Conservation (phyloP, 1,139 yeast genomes). For the Schizosaccharomyces versatilis region DNA sequence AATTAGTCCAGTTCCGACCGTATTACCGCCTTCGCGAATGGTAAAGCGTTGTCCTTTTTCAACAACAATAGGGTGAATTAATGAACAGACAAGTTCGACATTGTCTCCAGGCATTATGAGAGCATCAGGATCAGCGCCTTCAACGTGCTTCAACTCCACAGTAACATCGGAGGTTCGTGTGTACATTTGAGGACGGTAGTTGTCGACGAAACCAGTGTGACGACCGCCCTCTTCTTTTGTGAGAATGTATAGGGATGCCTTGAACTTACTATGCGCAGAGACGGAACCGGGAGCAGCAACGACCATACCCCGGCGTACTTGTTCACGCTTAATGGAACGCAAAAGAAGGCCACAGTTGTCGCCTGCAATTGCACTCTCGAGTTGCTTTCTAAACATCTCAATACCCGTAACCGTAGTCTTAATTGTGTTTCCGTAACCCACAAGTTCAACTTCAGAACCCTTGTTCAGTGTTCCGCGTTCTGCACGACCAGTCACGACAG, state of each 20-base stretch:
- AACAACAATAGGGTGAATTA: slow-evolving; percentile 78
- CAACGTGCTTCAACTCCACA: slow-evolving; percentile 77
- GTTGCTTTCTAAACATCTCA: slow-evolving; percentile 97
- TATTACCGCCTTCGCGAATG: slow-evolving; percentile 98
- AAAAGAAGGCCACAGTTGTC: slow-evolving; percentile 94
- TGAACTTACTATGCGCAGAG: slow-evolving; percentile 80
- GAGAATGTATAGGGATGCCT: slow-evolving; percentile 79
- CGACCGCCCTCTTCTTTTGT: slow-evolving; percentile 99
- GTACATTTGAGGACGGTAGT: slow-evolving; percentile 95
- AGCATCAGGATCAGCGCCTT: slow-evolving; percentile 35
- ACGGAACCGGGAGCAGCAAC: slow-evolving; percentile 81
- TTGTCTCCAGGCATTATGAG: slow-evolving; percentile 98
- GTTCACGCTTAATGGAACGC: slow-evolving; percentile 97
- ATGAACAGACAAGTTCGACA: slow-evolving; percentile 82
- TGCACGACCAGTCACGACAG: slow-evolving; percentile 96
- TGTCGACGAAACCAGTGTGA: slow-evolving; percentile 88
- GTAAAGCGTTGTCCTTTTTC: slow-evolving; percentile 96
- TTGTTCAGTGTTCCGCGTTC: slow-evolving; percentile 93
- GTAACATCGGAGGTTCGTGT: slow-evolving; percentile 93
- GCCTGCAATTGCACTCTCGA: slow-evolving; percentile 94
- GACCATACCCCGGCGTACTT: slow-evolving; percentile 93
- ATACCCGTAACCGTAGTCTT: slow-evolving; percentile 94
- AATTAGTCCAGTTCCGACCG: slow-evolving; percentile 95
- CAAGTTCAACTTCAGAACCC: slow-evolving; percentile 96
- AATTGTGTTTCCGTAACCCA: slow-evolving; percentile 72